Conservation (phyloP, 192 early-diverging fungal genomes). For the Mortierella antarctica region DNA sequence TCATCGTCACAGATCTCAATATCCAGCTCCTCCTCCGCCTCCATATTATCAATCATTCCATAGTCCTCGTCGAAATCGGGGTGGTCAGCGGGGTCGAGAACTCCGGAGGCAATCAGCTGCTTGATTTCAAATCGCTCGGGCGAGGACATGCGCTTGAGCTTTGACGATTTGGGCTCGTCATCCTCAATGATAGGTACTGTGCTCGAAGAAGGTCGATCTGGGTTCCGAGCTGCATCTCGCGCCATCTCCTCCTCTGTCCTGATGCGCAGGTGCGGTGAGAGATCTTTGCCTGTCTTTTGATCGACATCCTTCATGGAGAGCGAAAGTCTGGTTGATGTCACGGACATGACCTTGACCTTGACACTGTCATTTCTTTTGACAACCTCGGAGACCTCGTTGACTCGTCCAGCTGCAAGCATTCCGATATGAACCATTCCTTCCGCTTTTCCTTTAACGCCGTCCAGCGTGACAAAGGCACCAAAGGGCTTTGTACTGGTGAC, state of each 20-base stretch:
- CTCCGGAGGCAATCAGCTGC: conserved; percentile 97
- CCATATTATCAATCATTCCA: conserved; percentile 82
- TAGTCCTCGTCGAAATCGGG: conserved; percentile 91
- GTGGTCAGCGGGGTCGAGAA: conserved; percentile 84
- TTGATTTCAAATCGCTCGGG: conserved; percentile 98
- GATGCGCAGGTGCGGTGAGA: conserved; percentile 84
- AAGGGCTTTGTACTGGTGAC: conserved; percentile 91
- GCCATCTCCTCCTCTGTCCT: conserved; percentile 73
- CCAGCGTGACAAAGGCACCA: conserved; percentile 91
- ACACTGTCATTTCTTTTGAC: conserved; percentile 84
- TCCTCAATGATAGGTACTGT: conserved; percentile 59
- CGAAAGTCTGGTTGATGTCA: conserved; percentile 82
- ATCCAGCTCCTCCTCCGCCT: conserved; percentile 95
- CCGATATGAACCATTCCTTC: conserved; percentile 95
- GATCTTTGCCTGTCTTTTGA: conserved; percentile 89
- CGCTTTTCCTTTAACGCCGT: conserved; percentile 79
- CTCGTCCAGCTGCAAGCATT: conserved; percentile 71
- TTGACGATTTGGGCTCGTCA: conserved; percentile 51
- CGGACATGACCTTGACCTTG: conserved; percentile 95
- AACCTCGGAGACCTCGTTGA: conserved; percentile 88
- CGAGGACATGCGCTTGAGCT: conserved; percentile 88
- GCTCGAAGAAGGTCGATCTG: conserved; percentile 67
- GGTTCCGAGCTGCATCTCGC: conserved; percentile 68
- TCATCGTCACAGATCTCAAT: conserved; percentile 97
- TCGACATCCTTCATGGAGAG: conserved; percentile 98